Base-by-base conservation (phyloP, 2,329 filamentous ascomycete species). In the Penicillium occitanis region DNA sequence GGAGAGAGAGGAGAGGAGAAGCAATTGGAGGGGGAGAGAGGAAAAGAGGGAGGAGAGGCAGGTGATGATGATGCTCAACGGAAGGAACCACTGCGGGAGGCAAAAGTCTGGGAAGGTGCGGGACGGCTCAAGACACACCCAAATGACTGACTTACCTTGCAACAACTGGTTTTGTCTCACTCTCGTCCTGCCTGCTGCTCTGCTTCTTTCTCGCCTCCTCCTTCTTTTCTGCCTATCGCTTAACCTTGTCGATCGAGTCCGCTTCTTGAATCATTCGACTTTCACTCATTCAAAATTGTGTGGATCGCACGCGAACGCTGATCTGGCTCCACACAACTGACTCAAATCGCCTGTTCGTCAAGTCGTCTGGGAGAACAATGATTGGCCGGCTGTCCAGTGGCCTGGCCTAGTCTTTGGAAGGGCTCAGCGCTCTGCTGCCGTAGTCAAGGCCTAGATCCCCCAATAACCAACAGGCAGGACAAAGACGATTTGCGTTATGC, bases 41-140 rank as follows among this genome's bases (percentile, higher is more conserved):
- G 8, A n/a, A 35, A 44, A 35, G 22, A 10, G 22, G 14, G 10
- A 44, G 30, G 44, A 19, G 57, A 60, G 37, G 57, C 19, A 60
- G 37, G 25, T 28, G 37, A 60, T 28, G 57, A 60, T 60, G 60
- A n/a, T 63, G n/a, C 60, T 25, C 19, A 30, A 63, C 65, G 37
- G 65, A 25, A 28, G 42, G 48, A 57, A 60, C 57, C 5, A 35
- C 42, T 25, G 7, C 22, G 42, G 44, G 44, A 50, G 44, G 37
- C 25, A 63, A 63, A 63, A 63, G 60, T 50, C 11, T 63, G 60
- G 60, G 50, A 63, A 42, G 60, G 44, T 50, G 50, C 30, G 60
- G 60, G 50, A 42, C 44, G 33, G 60, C 5, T 53, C 28, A 53
- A 33, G 14, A 22, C 14, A 5, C 37, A 48, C 30, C 58, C 25